These are phyloP conservation scores for Capronia americana DNA, from an alignment of 2,329 filamentous ascomycete genomes.

Conservation along the genomic window DNA sequence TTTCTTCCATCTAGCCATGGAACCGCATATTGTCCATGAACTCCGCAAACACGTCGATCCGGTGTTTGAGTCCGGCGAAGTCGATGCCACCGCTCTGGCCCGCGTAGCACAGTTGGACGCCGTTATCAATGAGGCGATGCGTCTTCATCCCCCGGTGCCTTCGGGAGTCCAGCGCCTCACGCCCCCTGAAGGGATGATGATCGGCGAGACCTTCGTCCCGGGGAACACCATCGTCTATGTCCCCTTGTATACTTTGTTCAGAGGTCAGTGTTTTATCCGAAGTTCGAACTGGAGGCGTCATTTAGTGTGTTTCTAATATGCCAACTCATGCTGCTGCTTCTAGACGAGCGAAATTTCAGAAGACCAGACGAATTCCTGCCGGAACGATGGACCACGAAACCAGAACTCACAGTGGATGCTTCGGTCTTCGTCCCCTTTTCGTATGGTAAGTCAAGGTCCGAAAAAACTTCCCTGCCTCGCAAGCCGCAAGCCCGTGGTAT, in stretches of 20 bases:
- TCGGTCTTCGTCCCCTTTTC: slow-evolving; percentile 46
- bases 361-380: slow-evolving; percentile 45
- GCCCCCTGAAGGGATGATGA: slow-evolving; percentile 43
- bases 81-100: too few relatives aligned
- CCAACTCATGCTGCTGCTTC: neutral
- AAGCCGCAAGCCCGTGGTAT: too few relatives aligned
- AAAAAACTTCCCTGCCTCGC: too few relatives aligned
- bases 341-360: slow-evolving; percentile 45
- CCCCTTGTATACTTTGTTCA: slow-evolving; percentile 8
- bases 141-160: slow-evolving; percentile 50
- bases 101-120: slow-evolving; percentile 42
- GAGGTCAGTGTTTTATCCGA: too few relatives aligned
- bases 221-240: slow-evolving; percentile 32
- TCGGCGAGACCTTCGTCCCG: slow-evolving; percentile 47
- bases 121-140: slow-evolving; percentile 51
- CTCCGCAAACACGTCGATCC: neutral
- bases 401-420: slow-evolving; percentile 44
- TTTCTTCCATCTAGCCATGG: neutral
- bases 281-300: too few relatives aligned
- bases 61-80: too few relatives aligned
- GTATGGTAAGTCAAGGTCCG: slow-evolving; percentile 46
- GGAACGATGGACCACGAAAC: slow-evolving; percentile 47
- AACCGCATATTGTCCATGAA: neutral
- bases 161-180: slow-evolving; percentile 46
- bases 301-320: too few relatives aligned